Percentiles rank a stretch among this genome's conserved stretches.
phyloP scores from a whole-genome alignment of 495 filamentous ascomycete genomes.

The Umbilicaria muhlenbergii region DNA sequence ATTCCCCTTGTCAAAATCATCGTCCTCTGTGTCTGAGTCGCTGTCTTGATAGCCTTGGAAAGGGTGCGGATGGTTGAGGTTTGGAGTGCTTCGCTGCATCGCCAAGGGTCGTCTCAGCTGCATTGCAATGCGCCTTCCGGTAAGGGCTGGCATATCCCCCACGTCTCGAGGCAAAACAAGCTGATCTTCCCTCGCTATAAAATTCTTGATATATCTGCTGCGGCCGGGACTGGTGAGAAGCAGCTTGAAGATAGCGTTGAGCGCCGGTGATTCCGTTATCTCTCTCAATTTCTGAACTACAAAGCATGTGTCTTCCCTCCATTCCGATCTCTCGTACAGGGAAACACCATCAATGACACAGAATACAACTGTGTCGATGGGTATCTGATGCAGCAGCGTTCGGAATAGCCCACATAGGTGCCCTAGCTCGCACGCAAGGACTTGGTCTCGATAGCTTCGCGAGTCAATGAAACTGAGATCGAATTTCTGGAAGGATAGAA shows the following conservation, averaged over 20 bases:
- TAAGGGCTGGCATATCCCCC: no score
- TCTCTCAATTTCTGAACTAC: not conserved
- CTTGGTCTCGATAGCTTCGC: not conserved
- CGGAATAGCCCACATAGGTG: not conserved
- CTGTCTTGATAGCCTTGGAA: no score
- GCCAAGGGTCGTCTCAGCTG: no score
- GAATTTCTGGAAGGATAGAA: not conserved
- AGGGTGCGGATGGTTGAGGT: no score
- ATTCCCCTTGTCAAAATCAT: no score
- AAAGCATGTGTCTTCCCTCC: not conserved
- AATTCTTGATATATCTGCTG: not conserved
- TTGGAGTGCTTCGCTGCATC: no score
- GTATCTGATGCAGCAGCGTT: not conserved
- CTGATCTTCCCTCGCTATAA: not conserved
- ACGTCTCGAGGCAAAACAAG: not conserved
- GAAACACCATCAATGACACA: constrained; percentile 4
- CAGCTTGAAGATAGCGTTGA: not conserved
- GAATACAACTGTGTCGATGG: not conserved
- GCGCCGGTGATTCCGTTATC: not conserved
- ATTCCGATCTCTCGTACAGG: not conserved
- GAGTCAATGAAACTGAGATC: not conserved
- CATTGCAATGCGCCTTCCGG: no score
- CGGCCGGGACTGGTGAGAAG: not conserved
- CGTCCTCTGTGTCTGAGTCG: no score
- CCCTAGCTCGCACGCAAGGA: not conserved